phyloP scores from a whole-genome alignment of 805 yeast genomes.

The Alloascoidea africana region DNA sequence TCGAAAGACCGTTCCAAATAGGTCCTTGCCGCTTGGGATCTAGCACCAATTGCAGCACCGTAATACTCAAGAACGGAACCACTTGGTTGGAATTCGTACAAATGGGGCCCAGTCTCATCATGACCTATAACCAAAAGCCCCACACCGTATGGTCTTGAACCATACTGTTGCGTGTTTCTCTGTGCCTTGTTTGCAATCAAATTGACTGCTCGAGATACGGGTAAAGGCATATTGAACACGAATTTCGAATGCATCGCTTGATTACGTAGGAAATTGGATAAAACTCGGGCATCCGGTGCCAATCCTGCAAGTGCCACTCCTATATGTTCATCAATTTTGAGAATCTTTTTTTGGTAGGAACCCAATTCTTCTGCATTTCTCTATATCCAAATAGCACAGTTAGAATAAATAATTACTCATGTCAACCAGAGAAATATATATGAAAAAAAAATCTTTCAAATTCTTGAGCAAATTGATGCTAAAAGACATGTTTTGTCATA shows the following conservation, averaged over 20 bases:
- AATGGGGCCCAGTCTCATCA: constrained; percentile 90
- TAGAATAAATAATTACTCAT: too few relatives aligned
- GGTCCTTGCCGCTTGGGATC: constrained; percentile 97
- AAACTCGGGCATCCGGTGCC: constrained; percentile 95
- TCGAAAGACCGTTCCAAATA: constrained; percentile 80
- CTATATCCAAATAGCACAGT: constrained; percentile 12
- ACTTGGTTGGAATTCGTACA: constrained; percentile 90
- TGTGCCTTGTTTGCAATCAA: constrained; percentile 95
- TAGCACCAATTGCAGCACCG: constrained; percentile 95
- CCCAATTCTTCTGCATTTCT: constrained; percentile 96
- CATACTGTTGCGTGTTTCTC: constrained; percentile 88
- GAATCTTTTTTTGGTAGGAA: constrained; percentile 87
- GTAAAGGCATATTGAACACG: constrained; percentile 75
- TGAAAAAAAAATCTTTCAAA: constrained; percentile 39
- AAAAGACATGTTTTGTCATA: constrained; percentile 10
- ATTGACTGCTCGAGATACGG: constrained; percentile 69
- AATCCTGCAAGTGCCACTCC: constrained; percentile 95
- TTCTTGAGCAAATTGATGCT: not conserved
- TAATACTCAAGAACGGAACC: constrained; percentile 85
- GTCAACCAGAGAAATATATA: constrained; percentile 37
- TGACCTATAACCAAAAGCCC: constrained; percentile 82
- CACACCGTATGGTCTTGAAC: constrained; percentile 96
- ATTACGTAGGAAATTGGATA: constrained; percentile 77
- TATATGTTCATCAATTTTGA: constrained; percentile 83
- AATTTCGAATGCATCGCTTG: constrained; percentile 81